phyloP scores from a whole-genome alignment of 768 basidiomycete genomes.

The Lenzites betulinus region DNA sequence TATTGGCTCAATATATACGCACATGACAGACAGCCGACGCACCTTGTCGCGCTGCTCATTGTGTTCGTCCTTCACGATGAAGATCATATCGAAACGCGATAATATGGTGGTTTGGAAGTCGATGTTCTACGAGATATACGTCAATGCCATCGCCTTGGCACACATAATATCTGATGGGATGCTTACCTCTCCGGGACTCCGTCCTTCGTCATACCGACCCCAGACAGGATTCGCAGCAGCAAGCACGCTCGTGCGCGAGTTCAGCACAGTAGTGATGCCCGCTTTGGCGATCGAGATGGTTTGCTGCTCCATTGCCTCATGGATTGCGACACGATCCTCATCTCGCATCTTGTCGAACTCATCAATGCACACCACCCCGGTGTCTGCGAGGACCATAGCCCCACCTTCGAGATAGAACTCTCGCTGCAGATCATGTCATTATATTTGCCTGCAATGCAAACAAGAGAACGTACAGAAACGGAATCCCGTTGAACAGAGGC shows the following conservation, averaged over 20 bases:
- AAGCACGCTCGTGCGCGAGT: constrained; percentile 93
- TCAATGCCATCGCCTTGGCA: neutral
- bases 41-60: constrained; percentile 92
- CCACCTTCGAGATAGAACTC: constrained; percentile 99
- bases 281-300: constrained; percentile 99
- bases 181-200: constrained; percentile 88
- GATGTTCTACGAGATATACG: constrained; percentile 61
- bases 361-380: constrained; percentile 98
- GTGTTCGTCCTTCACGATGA: constrained; percentile 98
- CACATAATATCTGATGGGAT: neutral
- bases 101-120: constrained; percentile 98
- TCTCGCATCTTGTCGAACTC: constrained; percentile 99
- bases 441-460: neutral
- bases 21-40: constrained; percentile 19
- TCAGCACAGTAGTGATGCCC: constrained; percentile 96
- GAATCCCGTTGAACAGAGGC: constrained; percentile 96
- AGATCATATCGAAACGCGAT: constrained; percentile 99
- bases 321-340: constrained; percentile 97
- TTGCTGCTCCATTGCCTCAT: constrained; percentile 99
- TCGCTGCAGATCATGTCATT: constrained; percentile 62
- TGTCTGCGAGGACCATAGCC: constrained; percentile 98
- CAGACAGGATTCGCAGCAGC: constrained; percentile 98
- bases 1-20: constrained; percentile 3
- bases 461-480: constrained; percentile 67
- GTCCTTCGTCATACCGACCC: constrained; percentile 95